A percentile compares a stretch with the other conserved stretches of the same genome.
Conservation (phyloP, 1,139 yeast species). For the Lodderomyces pseudojiufengensis region DNA sequence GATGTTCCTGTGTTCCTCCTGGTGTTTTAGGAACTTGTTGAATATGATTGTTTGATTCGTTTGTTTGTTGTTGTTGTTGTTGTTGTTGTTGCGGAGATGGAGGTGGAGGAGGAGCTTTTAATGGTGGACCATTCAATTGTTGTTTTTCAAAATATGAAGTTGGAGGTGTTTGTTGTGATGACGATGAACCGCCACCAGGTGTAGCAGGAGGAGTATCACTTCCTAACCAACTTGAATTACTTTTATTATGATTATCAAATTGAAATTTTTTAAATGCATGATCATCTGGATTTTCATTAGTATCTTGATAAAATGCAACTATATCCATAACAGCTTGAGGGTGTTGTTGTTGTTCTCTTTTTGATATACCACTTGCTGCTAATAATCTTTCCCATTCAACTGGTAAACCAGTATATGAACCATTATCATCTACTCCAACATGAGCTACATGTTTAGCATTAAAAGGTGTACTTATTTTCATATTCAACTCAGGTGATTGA, state of each 20-base stretch:
- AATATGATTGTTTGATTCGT: conserved; percentile 15
- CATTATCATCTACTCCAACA: conserved; percentile 87
- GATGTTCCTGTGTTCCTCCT: conserved; percentile 31
- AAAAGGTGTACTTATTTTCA: conserved; percentile 84
- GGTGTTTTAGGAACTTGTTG: conserved; percentile 19
- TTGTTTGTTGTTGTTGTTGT: conserved; percentile 5
- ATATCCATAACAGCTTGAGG: conserved; percentile 95
- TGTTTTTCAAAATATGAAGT: conserved; percentile 8
- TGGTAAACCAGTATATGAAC: conserved; percentile 87
- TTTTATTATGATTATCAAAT: conserved; percentile 21
- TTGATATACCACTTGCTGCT: conserved; percentile 81
- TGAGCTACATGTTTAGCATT: conserved; percentile 90
- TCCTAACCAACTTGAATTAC: conserved; percentile 15
- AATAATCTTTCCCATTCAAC: conserved; percentile 85
- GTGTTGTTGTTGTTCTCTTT: conserved; percentile 80
- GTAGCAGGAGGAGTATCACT: conserved; percentile 25
- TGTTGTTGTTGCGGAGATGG: conserved; percentile 11
- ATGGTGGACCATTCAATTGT: neutral
- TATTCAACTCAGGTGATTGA: conserved; percentile 31
- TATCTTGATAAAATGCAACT: conserved; percentile 80
- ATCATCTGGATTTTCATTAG: conserved; percentile 58
- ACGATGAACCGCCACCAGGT: conserved; percentile 18
- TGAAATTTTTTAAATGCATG: conserved; percentile 77
- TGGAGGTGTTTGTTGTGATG: conserved; percentile 16
- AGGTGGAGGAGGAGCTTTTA: conserved; percentile 1